Evolutionary conservation across 176 grass and related monocot genomes (phyloP).

Genomic region (Tuctoria greenei): DNA sequence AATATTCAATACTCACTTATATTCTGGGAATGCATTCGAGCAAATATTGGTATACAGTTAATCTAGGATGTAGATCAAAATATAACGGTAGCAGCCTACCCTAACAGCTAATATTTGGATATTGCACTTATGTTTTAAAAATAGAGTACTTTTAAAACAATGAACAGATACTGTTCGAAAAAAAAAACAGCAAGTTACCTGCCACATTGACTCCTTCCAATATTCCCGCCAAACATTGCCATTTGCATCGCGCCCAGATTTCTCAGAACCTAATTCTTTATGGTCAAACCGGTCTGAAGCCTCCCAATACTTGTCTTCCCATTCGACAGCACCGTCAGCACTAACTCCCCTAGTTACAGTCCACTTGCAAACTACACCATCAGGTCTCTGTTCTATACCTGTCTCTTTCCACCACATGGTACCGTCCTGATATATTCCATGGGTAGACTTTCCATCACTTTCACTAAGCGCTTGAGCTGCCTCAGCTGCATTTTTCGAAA

Average conservation of each 20-base stretch:
- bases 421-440: conserved; percentile 64
- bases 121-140: neutral
- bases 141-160: neutral
- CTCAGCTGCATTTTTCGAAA: conserved; percentile 70
- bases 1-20: conserved; percentile 28
- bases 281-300: conserved; percentile 86
- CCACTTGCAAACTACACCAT: conserved; percentile 90
- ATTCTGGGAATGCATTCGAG: neutral
- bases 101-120: neutral
- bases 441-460: conserved; percentile 47
- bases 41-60: neutral
- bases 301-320: conserved; percentile 98
- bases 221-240: conserved; percentile 94
- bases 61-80: neutral
- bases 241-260: conserved; percentile 83
- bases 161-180: neutral
- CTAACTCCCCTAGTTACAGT: conserved; percentile 85
- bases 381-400: conserved; percentile 69
- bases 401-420: conserved; percentile 96
- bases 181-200: conserved; percentile 47
- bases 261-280: conserved; percentile 95
- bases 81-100: neutral
- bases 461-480: conserved; percentile 58
- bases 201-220: conserved; percentile 95
- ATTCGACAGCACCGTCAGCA: conserved; percentile 84